Percentiles rank a stretch among this genome's conserved stretches.
Conservation (phyloP, 495 filamentous ascomycete species). For the Cercophora scortea region DNA sequence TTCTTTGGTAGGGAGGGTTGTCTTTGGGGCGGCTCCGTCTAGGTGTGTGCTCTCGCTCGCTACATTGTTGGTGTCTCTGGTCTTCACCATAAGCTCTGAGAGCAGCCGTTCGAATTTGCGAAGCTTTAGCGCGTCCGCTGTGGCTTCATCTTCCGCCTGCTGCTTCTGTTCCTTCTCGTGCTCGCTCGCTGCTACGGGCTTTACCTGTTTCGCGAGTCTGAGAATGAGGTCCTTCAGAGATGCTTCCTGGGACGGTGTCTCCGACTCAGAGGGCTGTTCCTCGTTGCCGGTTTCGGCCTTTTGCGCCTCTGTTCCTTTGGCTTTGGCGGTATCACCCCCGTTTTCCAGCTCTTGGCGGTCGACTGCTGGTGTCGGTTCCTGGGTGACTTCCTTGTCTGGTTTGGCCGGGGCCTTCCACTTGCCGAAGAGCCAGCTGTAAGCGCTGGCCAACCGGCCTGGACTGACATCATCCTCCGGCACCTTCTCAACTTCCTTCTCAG, state of each 20-base stretch:
- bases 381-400: no score
- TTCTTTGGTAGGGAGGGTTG: no score
- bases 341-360: no score
- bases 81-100: constrained; percentile 25
- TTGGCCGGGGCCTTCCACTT: no score
- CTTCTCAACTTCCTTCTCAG: background rate
- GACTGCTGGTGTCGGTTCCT: no score
- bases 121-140: constrained; percentile 22
- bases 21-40: no score
- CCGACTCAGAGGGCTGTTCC: constrained; percentile 5
- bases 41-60: no score
- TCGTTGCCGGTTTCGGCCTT: constrained; percentile 8
- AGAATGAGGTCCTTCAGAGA: constrained; percentile 23
- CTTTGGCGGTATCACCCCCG: background rate
- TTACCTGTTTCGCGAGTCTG: constrained; percentile 11
- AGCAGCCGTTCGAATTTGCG: constrained; percentile 33
- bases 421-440: no score
- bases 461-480: background rate
- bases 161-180: background rate
- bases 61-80: background rate
- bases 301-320: background rate
- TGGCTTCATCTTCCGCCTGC: constrained; percentile 1
- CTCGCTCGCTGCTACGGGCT: constrained; percentile 1
- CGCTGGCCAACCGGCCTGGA: background rate
- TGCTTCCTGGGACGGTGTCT: background rate